Conservation (phyloP, 805 yeast species). For the Komagataella pastoris region DNA sequence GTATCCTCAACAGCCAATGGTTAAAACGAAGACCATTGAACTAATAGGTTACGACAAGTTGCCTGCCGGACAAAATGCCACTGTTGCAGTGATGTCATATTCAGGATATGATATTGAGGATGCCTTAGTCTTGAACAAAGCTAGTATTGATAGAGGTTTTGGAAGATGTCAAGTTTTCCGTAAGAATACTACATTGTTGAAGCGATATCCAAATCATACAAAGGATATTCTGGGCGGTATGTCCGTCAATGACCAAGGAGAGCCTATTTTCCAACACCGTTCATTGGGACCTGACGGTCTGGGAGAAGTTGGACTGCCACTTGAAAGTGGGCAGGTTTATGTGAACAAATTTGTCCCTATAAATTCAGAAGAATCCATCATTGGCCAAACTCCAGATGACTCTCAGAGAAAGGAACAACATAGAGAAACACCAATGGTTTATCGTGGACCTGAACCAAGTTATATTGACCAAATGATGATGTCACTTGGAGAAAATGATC, state of each 20-base stretch:
- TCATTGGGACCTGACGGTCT: slow-evolving; percentile 90
- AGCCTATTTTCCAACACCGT: slow-evolving; percentile 76
- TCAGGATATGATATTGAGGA: slow-evolving; percentile 99
- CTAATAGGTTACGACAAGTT: slow-evolving; percentile 88
- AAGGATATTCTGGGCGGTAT: slow-evolving; percentile 86
- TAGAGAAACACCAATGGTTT: slow-evolving; percentile 82
- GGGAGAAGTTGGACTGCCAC: slow-evolving; percentile 88
- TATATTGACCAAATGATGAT: slow-evolving; percentile 96
- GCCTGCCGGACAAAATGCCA: slow-evolving; percentile 98
- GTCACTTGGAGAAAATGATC: slow-evolving; percentile 91
- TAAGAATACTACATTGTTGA: slow-evolving; percentile 80
- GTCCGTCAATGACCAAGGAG: slow-evolving; percentile 71
- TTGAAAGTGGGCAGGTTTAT: slow-evolving; percentile 88
- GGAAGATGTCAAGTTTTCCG: slow-evolving; percentile 95
- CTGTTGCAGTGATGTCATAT: slow-evolving; percentile 98
- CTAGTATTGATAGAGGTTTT: slow-evolving; percentile 91
- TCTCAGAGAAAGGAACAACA: slow-evolving; percentile 36
- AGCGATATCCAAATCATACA: slow-evolving; percentile 88
- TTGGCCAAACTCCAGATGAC: slow-evolving; percentile 17
- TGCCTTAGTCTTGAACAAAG: slow-evolving; percentile 87
- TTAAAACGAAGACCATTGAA: slow-evolving; percentile 93
- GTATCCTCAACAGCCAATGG: slow-evolving; percentile 99
- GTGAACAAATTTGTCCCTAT: slow-evolving; percentile 89
- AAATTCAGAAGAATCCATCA: slow-evolving; percentile 58
- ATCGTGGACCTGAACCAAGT: slow-evolving; percentile 91